Evolutionary conservation across 495 filamentous ascomycete species (phyloP).

Genomic region (Penicillium pulvis): DNA sequence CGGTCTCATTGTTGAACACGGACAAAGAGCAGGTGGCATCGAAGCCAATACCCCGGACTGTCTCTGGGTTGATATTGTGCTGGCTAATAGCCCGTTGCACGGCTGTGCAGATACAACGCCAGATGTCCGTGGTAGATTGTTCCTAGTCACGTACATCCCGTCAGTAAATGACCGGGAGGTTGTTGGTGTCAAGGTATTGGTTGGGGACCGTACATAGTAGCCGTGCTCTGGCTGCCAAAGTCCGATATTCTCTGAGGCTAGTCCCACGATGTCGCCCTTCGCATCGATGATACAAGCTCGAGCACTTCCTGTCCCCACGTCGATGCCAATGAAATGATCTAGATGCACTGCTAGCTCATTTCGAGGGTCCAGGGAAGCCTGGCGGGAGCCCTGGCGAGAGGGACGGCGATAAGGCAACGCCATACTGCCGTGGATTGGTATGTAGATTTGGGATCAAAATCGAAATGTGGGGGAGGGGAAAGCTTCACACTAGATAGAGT

Average conservation of each 20-base stretch:
- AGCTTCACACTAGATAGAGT: background rate
- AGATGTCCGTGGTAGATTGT: conserved; percentile 97
- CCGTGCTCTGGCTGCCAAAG: conserved; percentile 91
- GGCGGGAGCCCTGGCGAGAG: conserved; percentile 46
- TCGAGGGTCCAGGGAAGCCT: conserved; percentile 57
- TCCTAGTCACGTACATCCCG: conserved; percentile 56
- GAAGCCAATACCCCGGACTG: conserved; percentile 87
- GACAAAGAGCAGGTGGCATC: conserved; percentile 96
- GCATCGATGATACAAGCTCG: conserved; percentile 91
- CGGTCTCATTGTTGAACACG: conserved; percentile 84
- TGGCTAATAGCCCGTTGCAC: conserved; percentile 76
- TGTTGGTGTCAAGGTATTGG: background rate
- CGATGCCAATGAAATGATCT: conserved; percentile 85
- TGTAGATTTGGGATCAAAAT: background rate
- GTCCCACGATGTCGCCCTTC: conserved; percentile 87
- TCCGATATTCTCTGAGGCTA: conserved; percentile 88
- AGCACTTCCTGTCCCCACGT: conserved; percentile 94
- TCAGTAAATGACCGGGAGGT: background rate
- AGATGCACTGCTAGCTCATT: conserved; percentile 56
- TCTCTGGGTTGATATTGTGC: conserved; percentile 70
- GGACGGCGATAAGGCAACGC: conserved; percentile 35
- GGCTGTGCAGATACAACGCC: conserved; percentile 83
- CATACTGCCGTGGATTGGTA: background rate
- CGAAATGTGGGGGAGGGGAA: background rate
- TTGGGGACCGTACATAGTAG: conserved; percentile 69